Conservation (phyloP, 1,284 basidiomycete species). For the Ceratobasidium sp. region DNA sequence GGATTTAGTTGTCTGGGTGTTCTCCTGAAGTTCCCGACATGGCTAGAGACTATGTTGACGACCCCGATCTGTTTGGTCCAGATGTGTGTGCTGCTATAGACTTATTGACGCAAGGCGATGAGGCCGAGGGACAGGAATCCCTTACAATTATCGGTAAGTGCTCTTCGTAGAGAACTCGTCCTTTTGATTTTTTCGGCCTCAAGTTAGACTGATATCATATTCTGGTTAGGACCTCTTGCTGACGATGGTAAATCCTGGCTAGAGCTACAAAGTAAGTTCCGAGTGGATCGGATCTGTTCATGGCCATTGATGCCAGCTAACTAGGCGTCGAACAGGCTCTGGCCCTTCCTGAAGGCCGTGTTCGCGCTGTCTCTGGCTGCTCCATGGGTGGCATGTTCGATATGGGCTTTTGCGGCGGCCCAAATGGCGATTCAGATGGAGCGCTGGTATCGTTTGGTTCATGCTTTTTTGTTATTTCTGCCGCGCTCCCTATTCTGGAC, state of each 20-base stretch:
- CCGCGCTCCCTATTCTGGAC: constrained; percentile 33
- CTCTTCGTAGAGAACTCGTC: not conserved
- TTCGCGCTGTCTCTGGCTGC: constrained; percentile 16
- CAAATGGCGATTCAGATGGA: not conserved
- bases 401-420: constrained; percentile 24
- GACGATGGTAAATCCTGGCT: constrained; percentile 6
- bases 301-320: not conserved
- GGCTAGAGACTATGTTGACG: not conserved
- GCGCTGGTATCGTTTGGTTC: constrained; percentile 31
- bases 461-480: constrained; percentile 28
- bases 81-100: not conserved
- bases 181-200: not conserved
- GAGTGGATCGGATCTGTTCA: not conserved
- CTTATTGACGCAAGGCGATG: constrained; percentile 7
- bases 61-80: not conserved
- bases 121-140: constrained; percentile 6
- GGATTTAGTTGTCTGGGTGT: constrained; percentile 37
- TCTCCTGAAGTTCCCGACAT: constrained; percentile 7
- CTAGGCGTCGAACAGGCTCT: constrained; percentile 17
- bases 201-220: not conserved
- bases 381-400: constrained; percentile 26
- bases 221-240: constrained; percentile 1
- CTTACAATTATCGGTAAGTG: constrained; percentile 36
- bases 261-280: not conserved
- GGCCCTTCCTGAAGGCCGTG: constrained; percentile 10